Evolutionary conservation across 352 stramenopile genomes (phyloP), one percentile per base, ranked within the genome.

Genomic region (Globisporangium camurandrum): DNA sequence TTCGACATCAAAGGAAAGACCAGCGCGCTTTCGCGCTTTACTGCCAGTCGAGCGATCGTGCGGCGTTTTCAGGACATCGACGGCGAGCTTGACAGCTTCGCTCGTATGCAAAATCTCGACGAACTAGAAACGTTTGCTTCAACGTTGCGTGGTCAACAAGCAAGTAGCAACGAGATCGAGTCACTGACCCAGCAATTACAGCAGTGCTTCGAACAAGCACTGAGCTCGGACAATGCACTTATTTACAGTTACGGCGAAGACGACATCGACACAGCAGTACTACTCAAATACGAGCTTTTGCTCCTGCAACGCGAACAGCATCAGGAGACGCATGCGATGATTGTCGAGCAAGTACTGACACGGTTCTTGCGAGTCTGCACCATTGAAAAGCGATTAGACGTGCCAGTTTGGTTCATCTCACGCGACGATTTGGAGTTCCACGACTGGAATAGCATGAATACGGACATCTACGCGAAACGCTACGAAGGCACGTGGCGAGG

Each of bases 361-460:
- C 36, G 36, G 7, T 41, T 41, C 36, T n/a, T 41, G 16, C 36
- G 17, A 20, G 36, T 19, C 17, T 12, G n/a, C 36, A 9, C 10
- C 7, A 41, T 41, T 7, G 36, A 17, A n/a, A 22, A 3, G 17
- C 14, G 17, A 2, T n/a, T n/a, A 11, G 36, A 22, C 22, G 17
- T 52, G 1, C 34, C 30, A 1, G 8, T 20, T 1, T 52, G 46
- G 46, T 52, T 52, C 37, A 27, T 44, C 46, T 38, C 34, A 24
- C 46, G 8, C 23, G 34, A 45, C 17, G 17, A 38, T 11, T 16
- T 52, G 9, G 34, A 45, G 10, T 28, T 17, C 26, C 17, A 45
- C 24, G 19, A 10, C 16, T 52, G 34, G 34, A 33, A 51, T 23
- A 17, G n/a, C 4, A 23, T 14, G 14, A 23, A 11, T 10, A 3